These are phyloP conservation scores for Colletotrichum zoysiae DNA, from an alignment of 2,329 filamentous ascomycete genomes.

Conservation along the genomic window DNA sequence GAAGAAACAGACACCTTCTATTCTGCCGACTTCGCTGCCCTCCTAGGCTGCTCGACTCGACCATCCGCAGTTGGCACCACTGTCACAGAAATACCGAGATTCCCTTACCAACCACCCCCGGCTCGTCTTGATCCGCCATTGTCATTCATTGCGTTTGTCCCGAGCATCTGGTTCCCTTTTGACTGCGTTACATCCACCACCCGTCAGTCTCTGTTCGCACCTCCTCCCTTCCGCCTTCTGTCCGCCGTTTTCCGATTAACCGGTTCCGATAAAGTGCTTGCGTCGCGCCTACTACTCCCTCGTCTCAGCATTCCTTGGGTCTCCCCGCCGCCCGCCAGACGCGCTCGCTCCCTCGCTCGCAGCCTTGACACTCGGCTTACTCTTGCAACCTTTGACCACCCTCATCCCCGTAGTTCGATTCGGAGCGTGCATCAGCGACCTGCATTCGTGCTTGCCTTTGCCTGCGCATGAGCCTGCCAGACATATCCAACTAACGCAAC, in stretches of 20 bases:
- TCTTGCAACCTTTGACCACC: constrained; percentile 18
- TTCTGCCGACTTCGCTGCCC: constrained; percentile 13
- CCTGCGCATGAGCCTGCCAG: constrained; percentile 19
- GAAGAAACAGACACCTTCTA: neutral
- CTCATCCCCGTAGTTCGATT: constrained; percentile 28
- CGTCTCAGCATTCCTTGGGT: constrained; percentile 28
- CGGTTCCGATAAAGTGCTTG: constrained; percentile 23
- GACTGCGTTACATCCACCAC: constrained; percentile 35
- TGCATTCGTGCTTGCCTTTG: constrained; percentile 12
- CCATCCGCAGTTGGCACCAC: constrained; percentile 26
- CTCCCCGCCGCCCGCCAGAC: constrained; percentile 20
- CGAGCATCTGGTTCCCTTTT: constrained; percentile 36
- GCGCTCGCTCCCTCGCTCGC: constrained; percentile 19
- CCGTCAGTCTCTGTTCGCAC: constrained; percentile 7
- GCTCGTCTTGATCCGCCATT: constrained; percentile 32
- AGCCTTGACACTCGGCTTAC: constrained; percentile 2
- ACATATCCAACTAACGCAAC: constrained; percentile 10
- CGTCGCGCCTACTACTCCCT: constrained; percentile 28
- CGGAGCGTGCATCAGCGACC: constrained; percentile 14
- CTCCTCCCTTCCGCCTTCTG: constrained; percentile 16
- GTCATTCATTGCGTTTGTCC: constrained; percentile 37
- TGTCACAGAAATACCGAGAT: constrained; percentile 32
- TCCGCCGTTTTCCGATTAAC: constrained; percentile 9
- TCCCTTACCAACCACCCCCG: constrained; percentile 23
- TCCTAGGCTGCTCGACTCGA: constrained; percentile 1